A percentile compares a stretch with the other conserved stretches of the same genome.
Conservation (phyloP, 768 basidiomycete genomes). For the Leucocoprinus leucothites region DNA sequence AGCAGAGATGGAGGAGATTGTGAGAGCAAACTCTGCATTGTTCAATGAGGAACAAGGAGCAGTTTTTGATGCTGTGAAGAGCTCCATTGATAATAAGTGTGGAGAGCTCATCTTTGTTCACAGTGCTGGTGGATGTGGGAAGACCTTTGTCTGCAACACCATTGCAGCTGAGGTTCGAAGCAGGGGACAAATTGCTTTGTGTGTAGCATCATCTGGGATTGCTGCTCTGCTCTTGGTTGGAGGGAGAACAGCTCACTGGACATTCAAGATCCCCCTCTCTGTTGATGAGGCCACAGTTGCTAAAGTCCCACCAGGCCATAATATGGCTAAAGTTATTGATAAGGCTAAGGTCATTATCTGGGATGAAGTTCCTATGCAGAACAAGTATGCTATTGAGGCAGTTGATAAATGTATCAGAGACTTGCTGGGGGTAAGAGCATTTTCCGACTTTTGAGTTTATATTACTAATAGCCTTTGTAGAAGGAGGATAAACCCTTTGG, state of each 20-base stretch:
- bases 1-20: background rate
- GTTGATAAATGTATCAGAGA: too few species aligned
- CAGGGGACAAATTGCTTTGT: background rate
- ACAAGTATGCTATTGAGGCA: too few species aligned
- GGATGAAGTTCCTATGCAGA: conserved; percentile 3
- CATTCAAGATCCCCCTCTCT: background rate
- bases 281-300: too few species aligned
- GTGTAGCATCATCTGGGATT: background rate
- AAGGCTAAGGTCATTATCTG: background rate
- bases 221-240: background rate
- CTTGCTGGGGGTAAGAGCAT: too few species aligned
- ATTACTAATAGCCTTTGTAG: too few species aligned
- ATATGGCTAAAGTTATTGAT: background rate
- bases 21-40: background rate
- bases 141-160: background rate
- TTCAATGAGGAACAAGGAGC: conserved; percentile 26
- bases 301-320: too few species aligned
- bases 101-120: background rate
- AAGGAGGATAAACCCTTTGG: too few species aligned
- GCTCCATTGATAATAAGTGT: background rate
- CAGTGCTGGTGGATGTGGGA: background rate
- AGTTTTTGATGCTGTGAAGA: conserved; percentile 28
- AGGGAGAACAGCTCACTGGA: background rate
- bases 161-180: conserved; percentile 14
- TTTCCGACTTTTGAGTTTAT: too few species aligned